phyloP scores from a whole-genome alignment of 2,329 filamentous ascomycete genomes.

The Beauveria sp. region DNA sequence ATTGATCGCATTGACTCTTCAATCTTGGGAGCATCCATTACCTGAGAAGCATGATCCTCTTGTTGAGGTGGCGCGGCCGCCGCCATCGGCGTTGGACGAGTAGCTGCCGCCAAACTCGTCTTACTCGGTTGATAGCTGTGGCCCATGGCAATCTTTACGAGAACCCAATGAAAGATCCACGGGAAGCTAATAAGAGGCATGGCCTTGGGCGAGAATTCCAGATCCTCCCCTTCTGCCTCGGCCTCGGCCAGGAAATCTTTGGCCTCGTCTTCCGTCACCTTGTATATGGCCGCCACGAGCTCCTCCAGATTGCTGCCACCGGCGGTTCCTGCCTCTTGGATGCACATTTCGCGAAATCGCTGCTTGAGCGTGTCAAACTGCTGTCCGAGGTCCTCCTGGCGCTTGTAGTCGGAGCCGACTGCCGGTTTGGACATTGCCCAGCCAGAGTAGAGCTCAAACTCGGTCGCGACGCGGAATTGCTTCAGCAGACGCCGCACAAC shows the following conservation, averaged over 20 bases:
- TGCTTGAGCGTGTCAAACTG: constrained; percentile 60
- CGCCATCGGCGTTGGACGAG: not conserved
- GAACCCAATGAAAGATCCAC: constrained; percentile 72
- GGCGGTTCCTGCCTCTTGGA: constrained; percentile 59
- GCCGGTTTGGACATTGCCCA: constrained; percentile 73
- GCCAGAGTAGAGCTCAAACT: constrained; percentile 87
- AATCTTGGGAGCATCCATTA: no score
- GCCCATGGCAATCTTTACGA: constrained; percentile 26
- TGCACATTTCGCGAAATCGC: constrained; percentile 60
- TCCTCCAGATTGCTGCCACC: constrained; percentile 65
- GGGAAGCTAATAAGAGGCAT: constrained; percentile 84
- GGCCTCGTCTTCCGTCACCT: constrained; percentile 66
- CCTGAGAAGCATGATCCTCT: no score
- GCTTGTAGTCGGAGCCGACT: constrained; percentile 72
- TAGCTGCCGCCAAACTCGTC: not conserved
- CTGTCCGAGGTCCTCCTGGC: constrained; percentile 72
- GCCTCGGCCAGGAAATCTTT: not conserved
- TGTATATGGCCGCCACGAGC: constrained; percentile 84
- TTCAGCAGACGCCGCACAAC: constrained; percentile 73
- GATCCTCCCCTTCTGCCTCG: not conserved
- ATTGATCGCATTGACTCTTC: no score
- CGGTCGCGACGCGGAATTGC: constrained; percentile 73
- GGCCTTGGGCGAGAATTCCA: constrained; percentile 12
- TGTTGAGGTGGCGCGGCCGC: not conserved
- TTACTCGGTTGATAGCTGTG: constrained; percentile 16